Conservation (phyloP, 2,329 filamentous ascomycete genomes). For the Tolypocladium tropicale region DNA sequence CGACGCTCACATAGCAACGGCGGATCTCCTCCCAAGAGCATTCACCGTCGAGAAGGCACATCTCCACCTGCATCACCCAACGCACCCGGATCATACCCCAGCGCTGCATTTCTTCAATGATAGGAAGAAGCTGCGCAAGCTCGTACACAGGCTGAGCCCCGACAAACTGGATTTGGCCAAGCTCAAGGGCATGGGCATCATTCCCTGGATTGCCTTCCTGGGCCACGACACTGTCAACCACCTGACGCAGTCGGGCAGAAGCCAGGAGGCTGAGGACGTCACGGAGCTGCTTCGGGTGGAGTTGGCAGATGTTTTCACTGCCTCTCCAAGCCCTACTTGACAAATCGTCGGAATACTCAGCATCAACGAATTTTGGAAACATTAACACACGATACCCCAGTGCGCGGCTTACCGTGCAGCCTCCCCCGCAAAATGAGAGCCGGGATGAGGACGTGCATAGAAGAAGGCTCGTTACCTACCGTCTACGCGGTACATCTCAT, state of each 20-base stretch:
- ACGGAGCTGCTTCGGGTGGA: slow-evolving; percentile 26
- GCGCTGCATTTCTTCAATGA: slow-evolving; percentile 36
- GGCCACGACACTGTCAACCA: slow-evolving; percentile 37
- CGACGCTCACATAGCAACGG: slow-evolving; percentile 40
- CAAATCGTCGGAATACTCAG: neutral
- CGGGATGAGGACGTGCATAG: neutral
- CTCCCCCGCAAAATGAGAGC: neutral
- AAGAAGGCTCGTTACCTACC: neutral
- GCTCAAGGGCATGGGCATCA: slow-evolving; percentile 18
- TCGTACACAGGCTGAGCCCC: slow-evolving; percentile 13
- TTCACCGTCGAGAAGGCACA: slow-evolving; percentile 40
- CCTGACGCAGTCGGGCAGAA: slow-evolving; percentile 28
- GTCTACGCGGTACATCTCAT: neutral
- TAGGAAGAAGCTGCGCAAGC: slow-evolving; percentile 16
- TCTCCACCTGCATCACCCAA: slow-evolving; percentile 44
- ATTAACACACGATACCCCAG: neutral
- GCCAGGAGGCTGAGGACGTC: slow-evolving; percentile 29
- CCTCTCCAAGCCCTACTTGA: slow-evolving; percentile 13
- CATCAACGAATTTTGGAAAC: neutral
- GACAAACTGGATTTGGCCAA: slow-evolving; percentile 16
- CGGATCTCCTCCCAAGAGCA: slow-evolving; percentile 24
- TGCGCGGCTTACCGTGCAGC: neutral
- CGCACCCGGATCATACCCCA: slow-evolving; percentile 32
- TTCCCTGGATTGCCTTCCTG: slow-evolving; percentile 28
- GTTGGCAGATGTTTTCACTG: slow-evolving; percentile 18